A percentile compares a stretch with the other conserved stretches of the same genome.
Conservation (phyloP, 805 yeast genomes). For the Pichia cephalocereana region DNA sequence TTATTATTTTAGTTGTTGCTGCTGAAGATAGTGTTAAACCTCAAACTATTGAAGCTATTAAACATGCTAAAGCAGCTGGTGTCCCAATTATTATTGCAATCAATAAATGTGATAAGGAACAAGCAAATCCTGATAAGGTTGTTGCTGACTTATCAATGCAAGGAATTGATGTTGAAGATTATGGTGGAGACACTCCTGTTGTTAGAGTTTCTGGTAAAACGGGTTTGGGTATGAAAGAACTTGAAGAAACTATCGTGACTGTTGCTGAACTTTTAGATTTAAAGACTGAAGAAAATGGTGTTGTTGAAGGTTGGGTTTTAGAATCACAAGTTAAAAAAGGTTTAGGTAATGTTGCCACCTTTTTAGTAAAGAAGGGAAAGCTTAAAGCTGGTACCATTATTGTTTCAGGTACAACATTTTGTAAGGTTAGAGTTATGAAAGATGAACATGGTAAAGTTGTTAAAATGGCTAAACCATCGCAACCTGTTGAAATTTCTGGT, state of each 20-base stretch:
- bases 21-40: conserved; percentile 98
- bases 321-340: conserved; percentile 80
- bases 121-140: conserved; percentile 66
- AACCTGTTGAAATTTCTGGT: conserved; percentile 85
- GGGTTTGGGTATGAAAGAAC: conserved; percentile 79
- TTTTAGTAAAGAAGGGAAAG: conserved; percentile 72
- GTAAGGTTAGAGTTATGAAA: conserved; percentile 70
- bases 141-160: conserved; percentile 65
- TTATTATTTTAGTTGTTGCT: conserved; percentile 86
- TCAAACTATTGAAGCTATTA: conserved; percentile 91
- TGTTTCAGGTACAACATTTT: conserved; percentile 81
- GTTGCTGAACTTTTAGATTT: conserved; percentile 78
- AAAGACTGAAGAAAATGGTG: conserved; percentile 45
- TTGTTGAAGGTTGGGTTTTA: conserved; percentile 78
- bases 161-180: conserved; percentile 81
- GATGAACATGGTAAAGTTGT: conserved; percentile 63
- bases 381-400: conserved; percentile 60
- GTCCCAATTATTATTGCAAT: conserved; percentile 87
- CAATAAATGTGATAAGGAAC: conserved; percentile 82
- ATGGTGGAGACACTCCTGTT: conserved; percentile 92
- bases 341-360: conserved; percentile 78
- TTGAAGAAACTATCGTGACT: conserved; percentile 83
- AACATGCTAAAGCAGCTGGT: conserved; percentile 75
- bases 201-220: conserved; percentile 84
- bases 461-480: conserved; percentile 69